Evolutionary conservation across 495 filamentous ascomycete genomes (phyloP).

Genomic region (Talaromyces ruber): DNA sequence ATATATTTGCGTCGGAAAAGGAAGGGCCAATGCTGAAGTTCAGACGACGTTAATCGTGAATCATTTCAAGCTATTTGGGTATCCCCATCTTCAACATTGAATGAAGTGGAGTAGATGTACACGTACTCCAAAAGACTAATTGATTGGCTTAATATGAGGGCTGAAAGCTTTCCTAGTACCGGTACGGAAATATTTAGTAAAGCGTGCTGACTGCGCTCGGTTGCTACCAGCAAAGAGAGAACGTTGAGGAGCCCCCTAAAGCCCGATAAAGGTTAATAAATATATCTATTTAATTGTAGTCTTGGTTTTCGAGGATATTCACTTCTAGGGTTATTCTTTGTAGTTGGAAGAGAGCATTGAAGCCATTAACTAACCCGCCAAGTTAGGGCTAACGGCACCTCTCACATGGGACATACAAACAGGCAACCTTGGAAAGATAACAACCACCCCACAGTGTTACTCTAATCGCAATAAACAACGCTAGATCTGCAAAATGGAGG

Average conservation of each 20-base stretch:
- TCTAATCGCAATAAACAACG: not conserved
- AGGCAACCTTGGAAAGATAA: not conserved
- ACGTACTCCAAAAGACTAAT: too few relatives aligned
- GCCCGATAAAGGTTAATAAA: too few relatives aligned
- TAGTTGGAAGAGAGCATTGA: not conserved
- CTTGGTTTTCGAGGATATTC: not conserved
- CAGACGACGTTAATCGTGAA: not conserved
- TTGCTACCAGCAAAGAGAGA: not conserved
- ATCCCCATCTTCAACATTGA: too few relatives aligned
- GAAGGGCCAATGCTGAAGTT: conserved; percentile 1
- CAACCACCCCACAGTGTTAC: not conserved
- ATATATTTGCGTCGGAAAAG: not conserved
- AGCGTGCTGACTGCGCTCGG: too few relatives aligned
- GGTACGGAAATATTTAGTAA: not conserved
- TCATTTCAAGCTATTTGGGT: too few relatives aligned
- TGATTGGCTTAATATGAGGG: too few relatives aligned
- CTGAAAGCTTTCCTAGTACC: not conserved
- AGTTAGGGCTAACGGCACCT: not conserved
- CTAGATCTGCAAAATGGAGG: not conserved
- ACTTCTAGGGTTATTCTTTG: not conserved
- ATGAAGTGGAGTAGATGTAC: too few relatives aligned
- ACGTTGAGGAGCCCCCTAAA: not conserved
- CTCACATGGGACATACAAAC: too few relatives aligned
- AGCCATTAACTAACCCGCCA: not conserved
- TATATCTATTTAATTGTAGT: not conserved